Percentiles rank a stretch among this genome's conserved stretches.
Conservation (phyloP, 768 basidiomycete genomes). For the Suillus subluteus region DNA sequence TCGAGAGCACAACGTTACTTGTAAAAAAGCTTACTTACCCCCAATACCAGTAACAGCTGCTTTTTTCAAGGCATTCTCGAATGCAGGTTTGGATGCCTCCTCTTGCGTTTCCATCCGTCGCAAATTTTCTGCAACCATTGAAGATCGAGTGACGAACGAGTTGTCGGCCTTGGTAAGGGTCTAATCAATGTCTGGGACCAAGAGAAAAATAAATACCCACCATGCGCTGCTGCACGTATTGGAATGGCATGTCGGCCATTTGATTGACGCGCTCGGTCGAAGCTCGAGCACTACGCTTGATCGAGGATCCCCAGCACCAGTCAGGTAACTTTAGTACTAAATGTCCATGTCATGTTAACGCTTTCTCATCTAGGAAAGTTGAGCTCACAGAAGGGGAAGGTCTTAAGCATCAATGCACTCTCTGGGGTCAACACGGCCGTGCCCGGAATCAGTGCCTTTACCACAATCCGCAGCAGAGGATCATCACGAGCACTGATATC, state of each 20-base stretch:
- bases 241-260: conserved; percentile 13
- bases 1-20: background rate
- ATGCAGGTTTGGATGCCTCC: conserved; percentile 3
- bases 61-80: conserved; percentile 16
- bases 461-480: conserved; percentile 1
- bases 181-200: background rate
- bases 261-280: background rate
- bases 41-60: conserved; percentile 17
- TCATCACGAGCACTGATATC: conserved; percentile 3
- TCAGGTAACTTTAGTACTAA: conserved; percentile 10
- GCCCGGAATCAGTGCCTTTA: background rate
- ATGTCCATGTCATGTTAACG: background rate
- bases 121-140: conserved; percentile 20
- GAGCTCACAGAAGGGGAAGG: conserved; percentile 12
- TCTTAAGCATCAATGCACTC: conserved; percentile 4
- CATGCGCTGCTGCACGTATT: conserved; percentile 13
- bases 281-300: conserved; percentile 13
- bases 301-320: background rate
- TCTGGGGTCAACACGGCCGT: conserved; percentile 3
- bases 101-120: conserved; percentile 21
- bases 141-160: background rate
- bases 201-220: background rate
- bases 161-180: background rate
- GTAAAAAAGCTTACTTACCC: conserved; percentile 9
- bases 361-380: background rate